Evolutionary conservation across 768 basidiomycete genomes (phyloP), one percentile per base, ranked within the genome.

Genomic region (Sarcomyxa edulis): DNA sequence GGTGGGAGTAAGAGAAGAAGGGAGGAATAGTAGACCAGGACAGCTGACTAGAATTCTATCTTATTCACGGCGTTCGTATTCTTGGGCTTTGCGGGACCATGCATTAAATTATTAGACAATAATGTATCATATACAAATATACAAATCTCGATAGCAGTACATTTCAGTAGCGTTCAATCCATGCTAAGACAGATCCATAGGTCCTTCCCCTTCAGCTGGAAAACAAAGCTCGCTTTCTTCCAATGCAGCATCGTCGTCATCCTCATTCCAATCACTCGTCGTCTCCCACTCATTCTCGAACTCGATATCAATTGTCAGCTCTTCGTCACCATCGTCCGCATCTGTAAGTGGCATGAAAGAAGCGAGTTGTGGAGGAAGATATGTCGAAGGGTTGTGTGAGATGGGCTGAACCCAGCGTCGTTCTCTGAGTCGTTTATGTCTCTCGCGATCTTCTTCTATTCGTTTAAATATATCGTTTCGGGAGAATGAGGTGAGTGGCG

Each of bases 221-320:
- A 82, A 86, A 55, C 86, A 87, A 4, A 88, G 54, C 32, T 71
- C 71, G 38, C 76, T 78, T 57, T 90, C 84, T 50, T 89, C 86
- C 15, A 55, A 58, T 14, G 76, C 76, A 3, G 81, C 84, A 42
- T 90, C 86, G 2, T 82, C 80, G 49, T 90, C 87, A 46, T 90
- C 87, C 56, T 89, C 87, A 56, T 90, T 90, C 85, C 87, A 90
- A 61, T 89, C 86, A 48, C 87, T 89, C 35, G 84, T 87, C 28
- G 85, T 78, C 58, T 90, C 88, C 87, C 88, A 91, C 44, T 85
- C 85, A 45, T 89, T 88, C 51, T 91, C 87, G 50, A 90, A 91
- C 56, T 90, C 86, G 39, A 90, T 83, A 48, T 89, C 88, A 30
- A 84, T 61, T 14, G 78, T 65, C 25, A 80, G 48, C 53, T 84